These are phyloP conservation scores for Galerina sulciceps DNA, from an alignment of 768 basidiomycete species.

Conservation along the genomic window DNA sequence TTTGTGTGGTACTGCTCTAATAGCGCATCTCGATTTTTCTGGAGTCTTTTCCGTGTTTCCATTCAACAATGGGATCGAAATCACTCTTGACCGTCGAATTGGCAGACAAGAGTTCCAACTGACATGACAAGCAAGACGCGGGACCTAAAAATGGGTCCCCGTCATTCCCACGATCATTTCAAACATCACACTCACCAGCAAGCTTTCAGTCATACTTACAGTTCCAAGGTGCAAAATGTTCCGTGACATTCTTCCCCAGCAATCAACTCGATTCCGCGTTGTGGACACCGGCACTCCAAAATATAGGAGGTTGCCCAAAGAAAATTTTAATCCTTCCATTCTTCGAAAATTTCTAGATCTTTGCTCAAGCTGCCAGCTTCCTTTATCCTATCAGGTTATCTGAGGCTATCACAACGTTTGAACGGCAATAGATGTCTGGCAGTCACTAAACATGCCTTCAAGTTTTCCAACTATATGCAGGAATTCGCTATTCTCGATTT, in stretches of 20 bases:
- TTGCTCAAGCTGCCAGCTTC: no score
- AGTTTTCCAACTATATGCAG: no score
- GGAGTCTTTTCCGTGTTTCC: conserved; percentile 45
- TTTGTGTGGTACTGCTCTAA: conserved; percentile 54
- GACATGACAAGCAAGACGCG: conserved; percentile 8
- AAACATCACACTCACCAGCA: neutral
- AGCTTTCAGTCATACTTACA: conserved; percentile 12
- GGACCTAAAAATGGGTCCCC: conserved; percentile 1
- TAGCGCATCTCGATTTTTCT: conserved; percentile 51
- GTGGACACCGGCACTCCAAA: neutral
- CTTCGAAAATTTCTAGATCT: no score
- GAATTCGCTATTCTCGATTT: no score
- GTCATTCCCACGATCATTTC: conserved; percentile 23
- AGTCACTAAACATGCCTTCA: no score
- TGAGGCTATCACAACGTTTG: no score
- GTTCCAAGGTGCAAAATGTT: conserved; percentile 9
- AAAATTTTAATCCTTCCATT: neutral
- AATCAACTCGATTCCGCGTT: neutral
- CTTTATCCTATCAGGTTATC: no score
- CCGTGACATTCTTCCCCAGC: neutral
- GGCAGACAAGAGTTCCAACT: conserved; percentile 7
- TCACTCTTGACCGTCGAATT: neutral
- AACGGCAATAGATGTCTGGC: no score
- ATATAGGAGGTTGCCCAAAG: neutral
- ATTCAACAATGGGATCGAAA: conserved; percentile 18